Evolutionary conservation across 345 rosid species (phyloP).

Genomic region (Hypericum perforatum): DNA sequence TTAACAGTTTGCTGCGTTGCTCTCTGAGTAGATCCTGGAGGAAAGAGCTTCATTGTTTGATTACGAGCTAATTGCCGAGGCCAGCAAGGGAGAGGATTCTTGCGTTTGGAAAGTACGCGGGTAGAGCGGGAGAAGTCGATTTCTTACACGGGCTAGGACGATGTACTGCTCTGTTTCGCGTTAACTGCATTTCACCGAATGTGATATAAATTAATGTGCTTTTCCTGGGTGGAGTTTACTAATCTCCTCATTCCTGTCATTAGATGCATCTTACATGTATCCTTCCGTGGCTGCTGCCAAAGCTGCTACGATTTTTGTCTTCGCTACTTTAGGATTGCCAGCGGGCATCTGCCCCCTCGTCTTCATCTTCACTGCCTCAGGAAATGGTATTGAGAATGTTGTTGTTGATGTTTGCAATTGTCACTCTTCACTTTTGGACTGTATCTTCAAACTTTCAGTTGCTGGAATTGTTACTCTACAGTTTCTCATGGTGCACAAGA

Average conservation of each 20-base stretch:
- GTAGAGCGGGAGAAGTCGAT: conserved; percentile 86
- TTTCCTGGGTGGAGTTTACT: too few species aligned
- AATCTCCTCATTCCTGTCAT: conserved; percentile 73
- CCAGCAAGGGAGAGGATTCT: conserved; percentile 57
- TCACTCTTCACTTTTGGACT: too few species aligned
- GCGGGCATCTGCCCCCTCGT: conserved; percentile 76
- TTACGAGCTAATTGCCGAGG: conserved; percentile 75
- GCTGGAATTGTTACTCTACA: too few species aligned
- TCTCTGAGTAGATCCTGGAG: conserved; percentile 41
- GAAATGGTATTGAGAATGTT: conserved; percentile 42
- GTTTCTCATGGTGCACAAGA: conserved; percentile 88
- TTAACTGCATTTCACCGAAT: background rate
- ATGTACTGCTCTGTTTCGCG: conserved; percentile 33
- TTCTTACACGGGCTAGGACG: conserved; percentile 74
- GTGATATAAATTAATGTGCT: too few species aligned
- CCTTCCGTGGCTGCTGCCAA: conserved; percentile 80
- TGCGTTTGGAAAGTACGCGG: conserved; percentile 88
- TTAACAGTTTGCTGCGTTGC: background rate
- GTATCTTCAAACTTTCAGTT: too few species aligned
- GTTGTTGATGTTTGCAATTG: too few species aligned
- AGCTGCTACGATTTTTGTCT: conserved; percentile 70
- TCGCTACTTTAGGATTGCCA: conserved; percentile 64
- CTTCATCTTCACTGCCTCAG: conserved; percentile 65
- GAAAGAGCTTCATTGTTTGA: conserved; percentile 70
- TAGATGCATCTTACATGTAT: conserved; percentile 76